A percentile compares a stretch with the other conserved stretches of the same genome.
These are phyloP conservation scores for Aspergillus egyptiacus DNA, from an alignment of 495 filamentous ascomycete genomes.

Conservation along the genomic window DNA sequence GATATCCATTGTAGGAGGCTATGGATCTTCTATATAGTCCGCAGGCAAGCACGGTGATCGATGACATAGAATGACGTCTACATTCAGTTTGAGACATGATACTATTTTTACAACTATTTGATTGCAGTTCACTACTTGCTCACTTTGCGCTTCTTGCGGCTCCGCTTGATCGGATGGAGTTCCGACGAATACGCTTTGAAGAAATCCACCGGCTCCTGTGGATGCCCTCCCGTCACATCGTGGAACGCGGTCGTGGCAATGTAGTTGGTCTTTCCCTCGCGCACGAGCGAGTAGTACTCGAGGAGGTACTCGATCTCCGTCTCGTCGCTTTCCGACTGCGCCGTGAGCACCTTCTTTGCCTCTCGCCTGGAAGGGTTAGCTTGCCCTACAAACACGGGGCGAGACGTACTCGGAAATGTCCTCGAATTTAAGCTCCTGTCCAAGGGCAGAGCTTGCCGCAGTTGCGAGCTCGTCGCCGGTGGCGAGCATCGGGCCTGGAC, in stretches of 20 bases:
- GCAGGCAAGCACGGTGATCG: no score
- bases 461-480: constrained; percentile 47
- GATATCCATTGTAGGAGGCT: no score
- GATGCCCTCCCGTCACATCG: constrained; percentile 46
- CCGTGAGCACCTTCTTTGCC: constrained; percentile 40
- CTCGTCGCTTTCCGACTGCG: constrained; percentile 38
- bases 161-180: constrained; percentile 42
- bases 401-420: constrained; percentile 44
- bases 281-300: constrained; percentile 53
- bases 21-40: no score
- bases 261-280: constrained; percentile 57
- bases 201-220: constrained; percentile 46
- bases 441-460: constrained; percentile 45
- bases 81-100: no score
- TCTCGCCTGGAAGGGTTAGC: constrained; percentile 35
- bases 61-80: no score
- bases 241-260: constrained; percentile 52
- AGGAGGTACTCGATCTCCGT: constrained; percentile 49
- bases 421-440: constrained; percentile 45
- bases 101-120: no score
- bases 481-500: constrained; percentile 45
- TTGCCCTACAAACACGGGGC: not conserved
- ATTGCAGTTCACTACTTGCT: no score
- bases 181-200: constrained; percentile 45
- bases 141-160: constrained; percentile 27